These are phyloP conservation scores for Starmerella sirachaensis DNA, from an alignment of 805 yeast species.

Conservation along the genomic window DNA sequence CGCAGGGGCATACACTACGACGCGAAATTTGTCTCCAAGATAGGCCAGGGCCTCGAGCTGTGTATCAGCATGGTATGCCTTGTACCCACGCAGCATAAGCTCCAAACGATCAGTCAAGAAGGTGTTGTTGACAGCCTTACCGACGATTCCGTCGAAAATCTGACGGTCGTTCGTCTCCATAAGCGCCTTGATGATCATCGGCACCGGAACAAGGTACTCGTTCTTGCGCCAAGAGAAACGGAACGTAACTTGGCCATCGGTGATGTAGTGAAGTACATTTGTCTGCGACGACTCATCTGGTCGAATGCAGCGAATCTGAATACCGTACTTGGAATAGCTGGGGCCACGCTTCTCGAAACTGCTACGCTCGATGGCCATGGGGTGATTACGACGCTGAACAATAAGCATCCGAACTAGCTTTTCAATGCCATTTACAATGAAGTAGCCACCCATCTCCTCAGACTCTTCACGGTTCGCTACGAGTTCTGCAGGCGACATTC, in stretches of 20 bases:
- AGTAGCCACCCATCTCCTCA: slow-evolving; percentile 95
- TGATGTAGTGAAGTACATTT: slow-evolving; percentile 88
- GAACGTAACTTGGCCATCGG: slow-evolving; percentile 92
- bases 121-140: slow-evolving; percentile 73
- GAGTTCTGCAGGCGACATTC: slow-evolving; percentile 68
- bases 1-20: slow-evolving; percentile 79
- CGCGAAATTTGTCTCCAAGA: slow-evolving; percentile 90
- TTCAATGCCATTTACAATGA: slow-evolving; percentile 92
- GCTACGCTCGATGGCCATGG: slow-evolving; percentile 94
- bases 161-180: slow-evolving; percentile 87
- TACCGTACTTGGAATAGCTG: slow-evolving; percentile 76
- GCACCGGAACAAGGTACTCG: slow-evolving; percentile 86
- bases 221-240: slow-evolving; percentile 95
- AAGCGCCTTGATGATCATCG: slow-evolving; percentile 84
- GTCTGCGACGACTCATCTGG: slow-evolving; percentile 98
- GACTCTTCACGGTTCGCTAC: slow-evolving; percentile 75
- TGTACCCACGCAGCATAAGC: slow-evolving; percentile 76
- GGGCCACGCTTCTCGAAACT: slow-evolving; percentile 92
- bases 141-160: slow-evolving; percentile 91
- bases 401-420: slow-evolving; percentile 93
- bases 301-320: slow-evolving; percentile 86
- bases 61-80: slow-evolving; percentile 63
- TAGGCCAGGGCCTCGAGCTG: slow-evolving; percentile 85
- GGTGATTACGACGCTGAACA: slow-evolving; percentile 95
- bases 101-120: slow-evolving; percentile 97